Conservation (phyloP, 1,139 yeast species). For the Saccharomyces hybrid region DNA sequence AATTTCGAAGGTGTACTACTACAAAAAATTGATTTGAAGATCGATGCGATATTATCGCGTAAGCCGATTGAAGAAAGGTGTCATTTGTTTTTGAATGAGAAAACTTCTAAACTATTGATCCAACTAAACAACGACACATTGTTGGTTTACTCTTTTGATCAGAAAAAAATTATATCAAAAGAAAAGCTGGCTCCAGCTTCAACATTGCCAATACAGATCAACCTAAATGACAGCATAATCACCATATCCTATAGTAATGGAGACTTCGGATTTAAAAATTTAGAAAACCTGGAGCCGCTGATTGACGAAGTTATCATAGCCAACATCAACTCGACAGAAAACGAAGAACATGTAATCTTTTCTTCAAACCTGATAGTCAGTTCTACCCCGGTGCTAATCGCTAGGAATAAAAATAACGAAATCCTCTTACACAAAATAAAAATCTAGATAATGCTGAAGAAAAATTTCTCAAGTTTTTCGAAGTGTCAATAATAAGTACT, state of each 20-base stretch:
- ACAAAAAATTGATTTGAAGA: conserved; percentile 21
- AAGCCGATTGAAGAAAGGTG: background rate
- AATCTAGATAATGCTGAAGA: background rate
- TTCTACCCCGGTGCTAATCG: background rate
- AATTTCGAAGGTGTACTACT: conserved; percentile 26
- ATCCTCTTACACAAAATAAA: background rate
- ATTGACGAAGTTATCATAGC: background rate
- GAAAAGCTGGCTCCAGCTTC: background rate
- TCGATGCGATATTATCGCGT: conserved; percentile 6
- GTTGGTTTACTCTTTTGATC: conserved; percentile 29
- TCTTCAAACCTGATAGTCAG: background rate
- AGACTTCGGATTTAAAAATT: background rate
- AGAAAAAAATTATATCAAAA: conserved; percentile 21
- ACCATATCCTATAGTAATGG: background rate
- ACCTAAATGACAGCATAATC: background rate
- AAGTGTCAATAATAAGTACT: background rate
- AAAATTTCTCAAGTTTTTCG: no score
- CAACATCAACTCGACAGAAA: background rate
- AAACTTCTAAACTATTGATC: conserved; percentile 26
- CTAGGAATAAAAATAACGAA: background rate
- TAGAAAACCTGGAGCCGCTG: background rate
- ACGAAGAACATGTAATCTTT: background rate
- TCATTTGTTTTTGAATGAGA: conserved; percentile 23
- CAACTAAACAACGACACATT: conserved; percentile 17
- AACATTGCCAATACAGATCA: background rate